A percentile compares a stretch with the other conserved stretches of the same genome.
Evolutionary conservation across 1,284 basidiomycete species (phyloP).

Genomic region (Rhodotorula sp.): DNA sequence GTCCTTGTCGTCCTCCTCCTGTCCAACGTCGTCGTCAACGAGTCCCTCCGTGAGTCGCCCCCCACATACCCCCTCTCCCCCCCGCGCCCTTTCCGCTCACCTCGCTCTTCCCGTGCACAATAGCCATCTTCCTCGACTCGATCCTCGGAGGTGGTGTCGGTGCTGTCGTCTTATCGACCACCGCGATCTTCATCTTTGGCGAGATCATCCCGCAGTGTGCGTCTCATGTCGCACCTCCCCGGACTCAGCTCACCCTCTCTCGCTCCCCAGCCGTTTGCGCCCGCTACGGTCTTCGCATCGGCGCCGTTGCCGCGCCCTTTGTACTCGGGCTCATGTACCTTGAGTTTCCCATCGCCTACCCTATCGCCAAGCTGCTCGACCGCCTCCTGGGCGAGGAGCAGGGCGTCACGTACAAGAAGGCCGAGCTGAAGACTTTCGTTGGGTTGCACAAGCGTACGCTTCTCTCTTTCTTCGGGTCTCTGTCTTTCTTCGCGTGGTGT

Average conservation of each 20-base stretch:
- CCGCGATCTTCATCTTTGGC: slow-evolving; percentile 44
- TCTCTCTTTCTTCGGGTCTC: slow-evolving; percentile 9
- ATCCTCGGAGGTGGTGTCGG: slow-evolving; percentile 58
- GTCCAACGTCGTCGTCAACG: slow-evolving; percentile 55
- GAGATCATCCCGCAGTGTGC: slow-evolving; percentile 51
- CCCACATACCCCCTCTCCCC: neutral
- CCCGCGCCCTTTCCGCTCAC: neutral
- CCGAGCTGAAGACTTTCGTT: slow-evolving; percentile 67
- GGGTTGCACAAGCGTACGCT: slow-evolving; percentile 53
- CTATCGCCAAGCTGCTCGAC: slow-evolving; percentile 84
- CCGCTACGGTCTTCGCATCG: slow-evolving; percentile 85
- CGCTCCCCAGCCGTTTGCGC: slow-evolving; percentile 65
- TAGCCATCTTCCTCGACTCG: slow-evolving; percentile 84
- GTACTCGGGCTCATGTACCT: slow-evolving; percentile 54
- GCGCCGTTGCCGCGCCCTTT: slow-evolving; percentile 82
- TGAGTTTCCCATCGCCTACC: slow-evolving; percentile 77
- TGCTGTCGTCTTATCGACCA: slow-evolving; percentile 33
- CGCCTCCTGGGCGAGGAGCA: slow-evolving; percentile 69
- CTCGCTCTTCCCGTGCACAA: slow-evolving; percentile 5
- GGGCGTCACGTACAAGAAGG: slow-evolving; percentile 48
- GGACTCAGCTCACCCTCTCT: slow-evolving; percentile 5
- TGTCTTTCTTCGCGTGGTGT: slow-evolving; percentile 55
- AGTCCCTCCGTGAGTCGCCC: slow-evolving; percentile 37
- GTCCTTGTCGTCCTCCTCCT: slow-evolving; percentile 51
- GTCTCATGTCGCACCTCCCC: slow-evolving; percentile 54